phyloP scores from a whole-genome alignment of 1,139 yeast species.

The Geotrichum australiense region DNA sequence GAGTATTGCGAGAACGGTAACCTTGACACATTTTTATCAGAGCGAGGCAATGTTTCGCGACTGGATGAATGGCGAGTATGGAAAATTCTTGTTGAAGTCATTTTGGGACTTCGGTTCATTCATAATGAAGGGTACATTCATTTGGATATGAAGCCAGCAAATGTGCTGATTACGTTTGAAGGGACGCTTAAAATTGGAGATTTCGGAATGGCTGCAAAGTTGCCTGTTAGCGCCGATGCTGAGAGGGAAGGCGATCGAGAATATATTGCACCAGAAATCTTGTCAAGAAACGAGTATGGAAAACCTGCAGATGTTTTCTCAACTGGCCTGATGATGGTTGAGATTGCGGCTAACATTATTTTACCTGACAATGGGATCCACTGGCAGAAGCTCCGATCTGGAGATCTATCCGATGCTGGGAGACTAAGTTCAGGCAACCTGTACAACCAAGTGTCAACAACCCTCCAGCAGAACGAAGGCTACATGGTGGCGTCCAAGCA shows the following conservation, averaged over 20 bases:
- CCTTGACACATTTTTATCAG: conserved; percentile 68
- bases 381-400: conserved; percentile 94
- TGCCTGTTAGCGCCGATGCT: conserved; percentile 41
- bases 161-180: conserved; percentile 87
- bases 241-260: conserved; percentile 97
- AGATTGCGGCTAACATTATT: conserved; percentile 91
- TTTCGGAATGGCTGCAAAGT: conserved; percentile 68
- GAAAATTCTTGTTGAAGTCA: conserved; percentile 82
- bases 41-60: conserved; percentile 66
- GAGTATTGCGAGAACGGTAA: conserved; percentile 95
- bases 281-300: conserved; percentile 73
- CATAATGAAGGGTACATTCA: conserved; percentile 75
- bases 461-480: conserved; percentile 8
- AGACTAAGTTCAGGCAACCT: conserved; percentile 66
- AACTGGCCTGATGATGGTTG: conserved; percentile 84
- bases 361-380: conserved; percentile 95
- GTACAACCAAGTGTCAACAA: conserved; percentile 5
- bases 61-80: conserved; percentile 95
- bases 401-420: conserved; percentile 95
- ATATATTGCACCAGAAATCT: conserved; percentile 94
- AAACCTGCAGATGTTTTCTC: conserved; percentile 94
- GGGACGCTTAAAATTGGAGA: conserved; percentile 85
- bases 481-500: conserved; percentile 4
- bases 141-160: conserved; percentile 90
- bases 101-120: conserved; percentile 70